Evolutionary conservation across 164 flowering plant species (phyloP).

Genomic region (Magnolia officinalis): DNA sequence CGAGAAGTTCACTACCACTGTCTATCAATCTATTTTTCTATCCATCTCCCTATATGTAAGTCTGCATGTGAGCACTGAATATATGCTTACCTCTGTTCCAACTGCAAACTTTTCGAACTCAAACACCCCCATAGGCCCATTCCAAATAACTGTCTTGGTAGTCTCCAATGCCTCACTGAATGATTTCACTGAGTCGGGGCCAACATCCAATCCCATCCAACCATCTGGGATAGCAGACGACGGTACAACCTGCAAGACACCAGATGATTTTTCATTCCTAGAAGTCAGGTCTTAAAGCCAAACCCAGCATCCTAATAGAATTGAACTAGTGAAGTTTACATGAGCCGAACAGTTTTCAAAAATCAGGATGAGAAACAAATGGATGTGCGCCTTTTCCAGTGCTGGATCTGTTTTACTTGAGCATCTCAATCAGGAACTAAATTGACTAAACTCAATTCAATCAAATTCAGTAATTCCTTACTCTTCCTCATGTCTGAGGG

Average conservation of each 20-base stretch:
- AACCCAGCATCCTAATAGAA: neutral
- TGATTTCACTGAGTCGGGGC: conserved; percentile 65
- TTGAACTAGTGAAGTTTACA: too few species aligned
- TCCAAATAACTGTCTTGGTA: conserved; percentile 75
- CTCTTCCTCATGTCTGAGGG: too few species aligned
- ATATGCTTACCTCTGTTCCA: conserved; percentile 68
- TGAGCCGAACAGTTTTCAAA: too few species aligned
- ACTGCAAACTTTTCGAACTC: conserved; percentile 83
- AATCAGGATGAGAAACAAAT: too few species aligned
- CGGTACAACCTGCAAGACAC: conserved; percentile 47
- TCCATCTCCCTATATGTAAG: neutral
- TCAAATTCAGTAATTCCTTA: too few species aligned
- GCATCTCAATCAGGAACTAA: neutral
- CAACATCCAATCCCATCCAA: conserved; percentile 89
- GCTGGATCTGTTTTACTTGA: neutral
- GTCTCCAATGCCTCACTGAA: conserved; percentile 59
- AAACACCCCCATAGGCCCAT: conserved; percentile 92
- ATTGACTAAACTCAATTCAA: neutral
- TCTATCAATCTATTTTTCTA: too few species aligned
- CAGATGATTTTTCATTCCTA: neutral
- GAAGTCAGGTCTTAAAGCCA: neutral
- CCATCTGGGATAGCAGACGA: conserved; percentile 68
- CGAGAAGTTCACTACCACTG: too few species aligned
- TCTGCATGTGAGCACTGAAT: neutral
- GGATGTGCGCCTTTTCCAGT: too few species aligned